Base-by-base conservation (phyloP, 345 rosid species). In the Lenwebbia sp. region DNA sequence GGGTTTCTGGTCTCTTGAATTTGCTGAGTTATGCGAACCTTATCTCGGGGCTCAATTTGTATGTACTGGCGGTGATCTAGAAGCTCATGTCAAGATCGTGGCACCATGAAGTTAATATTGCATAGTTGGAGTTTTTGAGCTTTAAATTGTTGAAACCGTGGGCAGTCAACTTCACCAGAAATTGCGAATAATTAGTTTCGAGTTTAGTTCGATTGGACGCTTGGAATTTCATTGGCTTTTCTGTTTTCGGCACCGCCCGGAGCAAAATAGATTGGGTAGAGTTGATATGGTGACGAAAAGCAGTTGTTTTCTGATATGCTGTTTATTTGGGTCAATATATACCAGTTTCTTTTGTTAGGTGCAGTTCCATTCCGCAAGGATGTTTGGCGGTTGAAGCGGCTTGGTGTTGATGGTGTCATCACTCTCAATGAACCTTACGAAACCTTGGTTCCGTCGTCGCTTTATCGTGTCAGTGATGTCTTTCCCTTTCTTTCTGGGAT, bases 321-420 rank as follows among this genome's bases (percentile, higher is more conserved):
- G 21, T 70, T 70, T 70, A 70, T 37, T 19, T 14, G 78, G 78
- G 78, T 70, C 26, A 5, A 19, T 7, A 37, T 70, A 75, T 47
- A 84, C 49, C 91, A 94, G 98, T 92, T 90, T 90, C 90, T 95
- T 83, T 84, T 94, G 86, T 90, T 96, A 84, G 98, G 97, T 30
- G 98, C 98, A 17, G 98, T 96, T 88, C 99, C 99, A 19, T 96
- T 95, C 85, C 95, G 95, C 23, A 95, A 91, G 85, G 98, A 96
- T 85, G 98, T 96, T 78, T 95, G 89, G 1, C 89, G 93, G 54
- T 85, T 96, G 91, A 94, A 96, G 91, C 87, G 88, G 82, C 84
- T 96, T 25, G 96, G 98, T 6, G 97, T 94, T 57, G 89, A 94
- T 84, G 96, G 94, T 10, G 99, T 96, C 54, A 91, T 95, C 88